Evolutionary conservation across 2,329 filamentous ascomycete genomes (phyloP), one percentile per base, ranked within the genome.

Genomic region (Cadophora sp.): DNA sequence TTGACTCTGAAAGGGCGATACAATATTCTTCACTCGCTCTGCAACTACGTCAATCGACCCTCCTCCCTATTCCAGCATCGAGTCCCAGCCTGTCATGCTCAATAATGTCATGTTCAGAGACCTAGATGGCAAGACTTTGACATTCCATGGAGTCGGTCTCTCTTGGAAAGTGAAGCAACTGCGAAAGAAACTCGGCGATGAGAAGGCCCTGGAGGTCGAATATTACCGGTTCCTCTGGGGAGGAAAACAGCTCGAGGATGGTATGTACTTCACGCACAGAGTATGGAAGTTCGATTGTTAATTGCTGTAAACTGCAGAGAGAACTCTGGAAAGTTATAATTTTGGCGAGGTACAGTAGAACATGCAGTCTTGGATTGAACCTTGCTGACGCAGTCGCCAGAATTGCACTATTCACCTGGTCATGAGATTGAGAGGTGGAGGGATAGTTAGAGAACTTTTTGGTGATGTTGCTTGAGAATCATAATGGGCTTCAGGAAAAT

Each of bases 1-100:
- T 20, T 43, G 22, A 45, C 7, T 4, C 36, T 36, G 18, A 13
- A n/a, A 65, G 66, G 61, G 55, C 11, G 66, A 64, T 18, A 67
- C 56, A 6, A 20, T 67, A 8, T 64, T 50, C 50, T 67, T 67
- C 27, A 64, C 66, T 18, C 55, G 61, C 50, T 64, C 61, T 22
- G 56, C 62, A 6, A 30, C 61, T 30, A 39, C 56, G 1, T n/a
- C 47, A 36, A 36, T 27, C 53, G 56, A 60, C 18, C 65, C 65
- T 13, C 65, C 66, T 27, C 18, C 61, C 2, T 67, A 67, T 51
- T 43, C 55, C n/a, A 51, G 9, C 43, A 43, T 51, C 0, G 20
- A 66, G 3, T 27, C 47, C 6, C 22, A n/a, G 2, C 47, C 47
- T 8, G 48, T 58, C 22, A 41, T 62, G n/a, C 59, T 66, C 20